Conservation (phyloP, 306 rosid species). For the Benincasa hispida region DNA sequence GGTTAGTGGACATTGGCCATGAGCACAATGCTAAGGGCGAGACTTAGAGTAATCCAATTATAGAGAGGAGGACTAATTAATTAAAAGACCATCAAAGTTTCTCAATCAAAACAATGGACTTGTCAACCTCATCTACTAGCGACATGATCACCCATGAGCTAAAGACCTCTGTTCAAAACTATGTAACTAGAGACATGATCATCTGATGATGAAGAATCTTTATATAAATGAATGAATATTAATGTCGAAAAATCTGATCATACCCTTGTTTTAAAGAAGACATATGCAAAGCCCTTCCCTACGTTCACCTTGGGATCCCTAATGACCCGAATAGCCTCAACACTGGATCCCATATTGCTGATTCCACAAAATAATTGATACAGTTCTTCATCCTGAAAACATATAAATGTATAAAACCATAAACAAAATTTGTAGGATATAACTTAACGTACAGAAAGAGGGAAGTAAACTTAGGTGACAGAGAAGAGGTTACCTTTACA, state of each 20-base stretch:
- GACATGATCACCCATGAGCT: not conserved
- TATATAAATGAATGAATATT: not conserved
- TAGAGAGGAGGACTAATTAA: not conserved
- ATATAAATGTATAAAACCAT: not conserved
- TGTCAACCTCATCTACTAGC: not conserved
- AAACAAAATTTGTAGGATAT: not conserved
- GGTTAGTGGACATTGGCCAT: not conserved
- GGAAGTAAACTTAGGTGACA: not conserved
- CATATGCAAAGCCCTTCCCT: constrained; percentile 93
- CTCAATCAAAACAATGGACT: not conserved
- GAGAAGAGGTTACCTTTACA: constrained; percentile 50
- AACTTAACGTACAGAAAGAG: not conserved
- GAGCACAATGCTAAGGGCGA: not conserved
- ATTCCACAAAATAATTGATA: constrained; percentile 67
- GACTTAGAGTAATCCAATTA: not conserved
- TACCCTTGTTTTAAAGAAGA: constrained; percentile 76
- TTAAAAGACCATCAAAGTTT: not conserved
- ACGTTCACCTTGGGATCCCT: constrained; percentile 69
- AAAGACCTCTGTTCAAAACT: not conserved
- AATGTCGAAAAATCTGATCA: not conserved
- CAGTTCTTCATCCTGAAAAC: constrained; percentile 82
- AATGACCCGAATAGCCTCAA: constrained; percentile 76
- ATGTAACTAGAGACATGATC: not conserved
- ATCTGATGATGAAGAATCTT: not conserved
- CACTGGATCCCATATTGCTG: constrained; percentile 33